These are phyloP conservation scores for Fusarium caatingaense DNA, from an alignment of 2,329 filamentous ascomycete genomes.

Conservation along the genomic window DNA sequence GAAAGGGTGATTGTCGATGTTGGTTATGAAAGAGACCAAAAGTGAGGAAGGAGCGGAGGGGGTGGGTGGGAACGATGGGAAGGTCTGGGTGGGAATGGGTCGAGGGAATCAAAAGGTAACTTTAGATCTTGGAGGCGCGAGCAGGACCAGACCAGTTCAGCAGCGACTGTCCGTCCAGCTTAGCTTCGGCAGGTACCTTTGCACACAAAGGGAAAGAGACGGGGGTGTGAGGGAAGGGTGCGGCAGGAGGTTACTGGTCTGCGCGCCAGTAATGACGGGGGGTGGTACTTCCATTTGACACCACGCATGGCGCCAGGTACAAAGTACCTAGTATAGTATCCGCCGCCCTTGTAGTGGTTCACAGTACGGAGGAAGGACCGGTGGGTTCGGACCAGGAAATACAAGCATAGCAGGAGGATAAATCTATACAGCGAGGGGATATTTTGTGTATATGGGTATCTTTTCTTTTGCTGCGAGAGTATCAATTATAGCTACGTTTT, in stretches of 20 bases:
- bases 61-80: conserved; percentile 45
- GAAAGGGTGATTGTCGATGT: too few relatives aligned
- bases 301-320: conserved; percentile 35
- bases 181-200: conserved; percentile 26
- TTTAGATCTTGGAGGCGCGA: conserved; percentile 46
- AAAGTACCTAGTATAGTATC: conserved; percentile 35
- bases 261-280: conserved; percentile 28
- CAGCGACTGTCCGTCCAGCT: background rate
- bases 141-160: conserved; percentile 23
- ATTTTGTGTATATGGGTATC: background rate
- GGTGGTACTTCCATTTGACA: conserved; percentile 37
- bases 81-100: conserved; percentile 48
- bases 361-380: conserved; percentile 38
- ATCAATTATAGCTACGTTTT: too few relatives aligned
- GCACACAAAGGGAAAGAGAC: conserved; percentile 37
- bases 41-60: too few relatives aligned
- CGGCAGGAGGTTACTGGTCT: conserved; percentile 41
- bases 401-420: conserved; percentile 1
- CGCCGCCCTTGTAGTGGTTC: conserved; percentile 28
- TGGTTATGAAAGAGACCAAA: too few relatives aligned
- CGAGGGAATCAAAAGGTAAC: conserved; percentile 45
- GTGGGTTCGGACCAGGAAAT: conserved; percentile 46
- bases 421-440: background rate
- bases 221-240: conserved; percentile 38
- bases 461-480: too few relatives aligned